phyloP scores from a whole-genome alignment of 352 stramenopile species.

The Phytophthora syringae region DNA sequence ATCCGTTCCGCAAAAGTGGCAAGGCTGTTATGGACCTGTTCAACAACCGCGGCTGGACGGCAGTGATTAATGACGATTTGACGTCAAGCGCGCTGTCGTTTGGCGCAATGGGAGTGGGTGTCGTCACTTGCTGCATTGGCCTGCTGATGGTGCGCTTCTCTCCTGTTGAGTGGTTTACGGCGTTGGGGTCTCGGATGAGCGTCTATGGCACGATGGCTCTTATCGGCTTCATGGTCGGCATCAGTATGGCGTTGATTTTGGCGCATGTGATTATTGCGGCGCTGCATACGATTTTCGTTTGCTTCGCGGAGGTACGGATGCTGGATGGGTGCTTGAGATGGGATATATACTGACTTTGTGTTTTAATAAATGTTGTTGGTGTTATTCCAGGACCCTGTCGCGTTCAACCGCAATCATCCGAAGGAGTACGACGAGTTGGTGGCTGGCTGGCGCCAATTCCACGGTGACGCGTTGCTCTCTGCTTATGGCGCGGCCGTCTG shows the following conservation, averaged over 20 bases:
- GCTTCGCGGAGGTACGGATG: conserved; percentile 78
- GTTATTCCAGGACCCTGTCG: conserved; percentile 65
- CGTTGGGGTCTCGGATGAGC: conserved; percentile 49
- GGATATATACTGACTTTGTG: conserved; percentile 15
- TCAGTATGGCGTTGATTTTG: conserved; percentile 86
- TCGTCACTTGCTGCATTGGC: conserved; percentile 68
- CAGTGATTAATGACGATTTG: conserved; percentile 92
- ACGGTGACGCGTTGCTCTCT: conserved; percentile 70
- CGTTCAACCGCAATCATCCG: conserved; percentile 85
- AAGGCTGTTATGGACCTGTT: conserved; percentile 92
- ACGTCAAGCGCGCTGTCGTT: conserved; percentile 84
- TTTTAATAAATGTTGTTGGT: not conserved
- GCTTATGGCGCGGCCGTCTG: conserved; percentile 77
- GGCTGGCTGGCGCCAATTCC: conserved; percentile 81
- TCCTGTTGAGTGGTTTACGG: conserved; percentile 61
- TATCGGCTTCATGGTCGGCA: conserved; percentile 81
- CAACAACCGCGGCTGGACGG: conserved; percentile 85
- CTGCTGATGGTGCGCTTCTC: conserved; percentile 76
- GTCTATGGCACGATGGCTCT: conserved; percentile 66
- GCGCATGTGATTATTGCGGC: conserved; percentile 84
- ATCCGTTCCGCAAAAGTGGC: conserved; percentile 83
- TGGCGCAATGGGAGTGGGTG: conserved; percentile 79
- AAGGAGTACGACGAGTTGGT: conserved; percentile 84
- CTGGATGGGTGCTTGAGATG: not conserved
- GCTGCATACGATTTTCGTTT: conserved; percentile 89